A percentile compares a stretch with the other conserved stretches of the same genome.
Conservation (phyloP, 768 basidiomycete genomes). For the Pleurotus sapidus region DNA sequence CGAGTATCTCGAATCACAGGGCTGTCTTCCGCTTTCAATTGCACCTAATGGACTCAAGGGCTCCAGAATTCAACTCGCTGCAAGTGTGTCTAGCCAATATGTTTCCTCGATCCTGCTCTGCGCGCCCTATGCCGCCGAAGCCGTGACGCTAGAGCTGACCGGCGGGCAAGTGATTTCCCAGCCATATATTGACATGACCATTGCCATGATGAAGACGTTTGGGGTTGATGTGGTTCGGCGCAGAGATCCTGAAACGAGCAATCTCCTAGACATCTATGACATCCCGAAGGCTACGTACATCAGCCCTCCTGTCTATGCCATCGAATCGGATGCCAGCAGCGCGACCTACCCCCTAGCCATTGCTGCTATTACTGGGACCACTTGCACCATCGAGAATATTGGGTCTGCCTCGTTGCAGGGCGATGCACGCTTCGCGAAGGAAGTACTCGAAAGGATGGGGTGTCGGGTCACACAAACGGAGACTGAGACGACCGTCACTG, state of each 20-base stretch:
- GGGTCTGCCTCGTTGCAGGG: constrained; percentile 91
- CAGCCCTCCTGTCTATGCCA: constrained; percentile 80
- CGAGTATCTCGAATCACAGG: constrained; percentile 72
- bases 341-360: constrained; percentile 97
- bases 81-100: constrained; percentile 96
- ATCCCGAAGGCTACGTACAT: constrained; percentile 79
- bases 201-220: constrained; percentile 95
- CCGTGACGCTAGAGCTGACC: constrained; percentile 85
- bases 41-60: constrained; percentile 81
- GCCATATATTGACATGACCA: constrained; percentile 99
- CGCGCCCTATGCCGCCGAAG: constrained; percentile 85
- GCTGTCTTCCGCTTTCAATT: constrained; percentile 88
- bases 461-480: constrained; percentile 87
- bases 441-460: constrained; percentile 93
- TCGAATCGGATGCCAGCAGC: constrained; percentile 93
- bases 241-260: constrained; percentile 54
- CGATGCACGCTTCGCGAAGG: constrained; percentile 94
- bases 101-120: constrained; percentile 96
- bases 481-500: constrained; percentile 87
- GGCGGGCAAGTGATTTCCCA: constrained; percentile 98
- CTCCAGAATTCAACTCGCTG: constrained; percentile 80
- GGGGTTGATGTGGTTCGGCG: constrained; percentile 76
- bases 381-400: constrained; percentile 91
- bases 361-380: constrained; percentile 96
- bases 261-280: constrained; percentile 74